These are phyloP conservation scores for Atkinsonella texensis DNA, from an alignment of 2,329 filamentous ascomycete species.

Conservation along the genomic window DNA sequence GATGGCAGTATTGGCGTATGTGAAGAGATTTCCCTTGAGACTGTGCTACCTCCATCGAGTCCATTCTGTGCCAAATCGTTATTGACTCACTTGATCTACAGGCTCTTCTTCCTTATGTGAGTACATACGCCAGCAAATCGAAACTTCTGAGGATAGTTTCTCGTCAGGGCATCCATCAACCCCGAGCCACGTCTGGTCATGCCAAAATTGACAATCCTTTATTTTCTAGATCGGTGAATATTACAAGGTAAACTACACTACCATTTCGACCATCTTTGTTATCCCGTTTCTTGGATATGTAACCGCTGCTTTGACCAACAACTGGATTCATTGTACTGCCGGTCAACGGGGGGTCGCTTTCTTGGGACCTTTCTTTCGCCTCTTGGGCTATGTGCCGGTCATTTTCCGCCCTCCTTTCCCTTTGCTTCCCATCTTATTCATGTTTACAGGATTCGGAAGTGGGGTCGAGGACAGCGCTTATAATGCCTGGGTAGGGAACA, in stretches of 20 bases:
- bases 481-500: conserved; percentile 55
- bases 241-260: conserved; percentile 47
- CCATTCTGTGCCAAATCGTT: neutral
- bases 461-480: conserved; percentile 52
- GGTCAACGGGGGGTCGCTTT: conserved; percentile 52
- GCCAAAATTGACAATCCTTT: neutral
- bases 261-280: conserved; percentile 55
- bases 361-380: conserved; percentile 48
- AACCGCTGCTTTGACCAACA: conserved; percentile 48
- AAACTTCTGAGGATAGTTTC: neutral
- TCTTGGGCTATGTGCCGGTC: conserved; percentile 53
- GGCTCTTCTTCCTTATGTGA: conserved; percentile 36
- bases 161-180: neutral
- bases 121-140: conserved; percentile 6
- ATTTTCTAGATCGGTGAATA: conserved; percentile 27
- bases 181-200: neutral
- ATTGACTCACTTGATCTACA: conserved; percentile 13
- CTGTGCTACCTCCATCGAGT: neutral
- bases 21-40: conserved; percentile 6
- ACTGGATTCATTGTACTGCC: conserved; percentile 22
- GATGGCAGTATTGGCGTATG: conserved; percentile 53
- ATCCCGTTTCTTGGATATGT: conserved; percentile 54
- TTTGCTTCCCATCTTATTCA: conserved; percentile 50
- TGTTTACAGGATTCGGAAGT: conserved; percentile 59
- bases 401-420: conserved; percentile 58